Percentiles rank a stretch among this genome's conserved stretches.
phyloP scores from a whole-genome alignment of 352 stramenopile species.

The Phytophthora lateralis region DNA sequence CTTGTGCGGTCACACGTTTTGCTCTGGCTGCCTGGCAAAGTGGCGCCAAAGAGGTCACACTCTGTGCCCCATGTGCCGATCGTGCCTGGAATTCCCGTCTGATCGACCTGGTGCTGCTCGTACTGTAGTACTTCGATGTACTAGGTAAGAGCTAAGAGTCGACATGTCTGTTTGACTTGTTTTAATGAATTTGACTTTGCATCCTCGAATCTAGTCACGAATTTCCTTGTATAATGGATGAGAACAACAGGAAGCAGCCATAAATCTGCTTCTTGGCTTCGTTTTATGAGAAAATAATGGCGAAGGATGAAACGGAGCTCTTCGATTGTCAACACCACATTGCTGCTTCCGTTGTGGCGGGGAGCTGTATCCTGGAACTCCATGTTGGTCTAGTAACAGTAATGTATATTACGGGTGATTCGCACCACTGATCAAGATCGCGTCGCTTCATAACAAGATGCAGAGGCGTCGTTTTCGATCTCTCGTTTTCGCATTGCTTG shows the following conservation, averaged over 20 bases:
- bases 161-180: neutral
- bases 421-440: constrained; percentile 7
- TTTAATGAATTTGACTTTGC: neutral
- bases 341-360: no score
- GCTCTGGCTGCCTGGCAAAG: constrained; percentile 9
- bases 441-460: constrained; percentile 18
- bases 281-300: no score
- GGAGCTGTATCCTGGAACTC: no score
- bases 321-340: no score
- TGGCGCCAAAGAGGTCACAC: constrained; percentile 12
- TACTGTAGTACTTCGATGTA: no score
- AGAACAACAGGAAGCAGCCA: no score
- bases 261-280: neutral
- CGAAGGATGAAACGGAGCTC: no score
- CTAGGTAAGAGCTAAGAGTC: neutral
- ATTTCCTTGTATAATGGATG: no score
- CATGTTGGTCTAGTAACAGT: no score
- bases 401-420: no score
- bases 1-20: constrained; percentile 19
- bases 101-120: neutral
- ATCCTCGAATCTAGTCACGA: no score
- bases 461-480: neutral
- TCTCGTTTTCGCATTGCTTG: neutral
- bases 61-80: constrained; percentile 19
- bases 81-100: neutral